A percentile compares a stretch with the other conserved stretches of the same genome.
Evolutionary conservation across 2,329 filamentous ascomycete genomes (phyloP).

Genomic region (Penicillium sp.): DNA sequence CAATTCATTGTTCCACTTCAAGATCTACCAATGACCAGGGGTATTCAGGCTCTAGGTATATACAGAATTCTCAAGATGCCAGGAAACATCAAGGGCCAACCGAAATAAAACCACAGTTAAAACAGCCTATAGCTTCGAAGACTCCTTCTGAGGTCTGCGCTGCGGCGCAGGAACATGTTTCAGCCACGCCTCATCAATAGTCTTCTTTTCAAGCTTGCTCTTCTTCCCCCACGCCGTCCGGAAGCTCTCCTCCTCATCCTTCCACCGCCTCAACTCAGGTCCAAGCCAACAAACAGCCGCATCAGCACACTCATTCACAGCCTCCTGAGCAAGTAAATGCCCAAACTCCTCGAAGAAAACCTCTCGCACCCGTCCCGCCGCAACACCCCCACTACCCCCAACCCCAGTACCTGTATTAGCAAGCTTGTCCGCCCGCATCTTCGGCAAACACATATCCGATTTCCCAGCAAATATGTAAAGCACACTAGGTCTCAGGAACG

Average conservation of each 20-base stretch:
- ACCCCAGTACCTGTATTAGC: constrained; percentile 40
- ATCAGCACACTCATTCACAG: constrained; percentile 65
- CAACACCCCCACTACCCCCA: constrained; percentile 55
- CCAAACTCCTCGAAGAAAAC: constrained; percentile 66
- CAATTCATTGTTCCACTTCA: neutral
- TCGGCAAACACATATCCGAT: constrained; percentile 42
- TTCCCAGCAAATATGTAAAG: constrained; percentile 48
- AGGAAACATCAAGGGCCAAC: too few relatives aligned
- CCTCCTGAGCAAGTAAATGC: constrained; percentile 84
- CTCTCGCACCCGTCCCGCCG: constrained; percentile 66
- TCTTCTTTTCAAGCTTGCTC: constrained; percentile 55
- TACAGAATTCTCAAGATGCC: neutral
- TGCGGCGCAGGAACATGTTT: constrained; percentile 36
- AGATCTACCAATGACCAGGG: neutral
- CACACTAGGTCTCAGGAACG: constrained; percentile 46
- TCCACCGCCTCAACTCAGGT: constrained; percentile 59
- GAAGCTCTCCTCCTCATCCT: constrained; percentile 58
- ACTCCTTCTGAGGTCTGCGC: constrained; percentile 21
- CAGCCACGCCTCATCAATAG: constrained; percentile 57
- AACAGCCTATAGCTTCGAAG: neutral
- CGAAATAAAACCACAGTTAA: neutral
- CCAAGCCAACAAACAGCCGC: constrained; percentile 59
- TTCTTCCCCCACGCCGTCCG: constrained; percentile 54
- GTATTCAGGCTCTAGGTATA: neutral
- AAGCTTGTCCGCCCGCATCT: constrained; percentile 44